phyloP scores from a whole-genome alignment of 2,329 filamentous ascomycete species.

The Daldinia sp. region DNA sequence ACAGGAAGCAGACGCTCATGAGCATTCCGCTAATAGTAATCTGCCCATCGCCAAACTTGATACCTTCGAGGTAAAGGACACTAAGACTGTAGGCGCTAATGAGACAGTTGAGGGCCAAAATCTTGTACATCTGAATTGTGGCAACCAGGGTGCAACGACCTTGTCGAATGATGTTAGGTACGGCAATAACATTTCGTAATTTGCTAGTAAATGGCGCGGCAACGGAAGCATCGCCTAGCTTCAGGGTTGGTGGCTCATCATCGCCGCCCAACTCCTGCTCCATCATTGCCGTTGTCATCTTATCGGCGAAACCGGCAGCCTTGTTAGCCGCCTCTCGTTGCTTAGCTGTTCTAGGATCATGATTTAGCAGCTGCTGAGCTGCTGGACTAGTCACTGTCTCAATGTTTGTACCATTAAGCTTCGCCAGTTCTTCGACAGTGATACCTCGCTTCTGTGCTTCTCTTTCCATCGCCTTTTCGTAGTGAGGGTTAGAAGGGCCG shows the following conservation, averaged over 20 bases:
- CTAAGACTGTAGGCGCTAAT: conserved; percentile 98
- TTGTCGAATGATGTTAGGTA: conserved; percentile 98
- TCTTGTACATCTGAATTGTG: conserved; percentile 99
- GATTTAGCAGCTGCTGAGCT: conserved; percentile 69
- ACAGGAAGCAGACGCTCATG: conserved; percentile 99
- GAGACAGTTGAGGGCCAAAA: conserved; percentile 94
- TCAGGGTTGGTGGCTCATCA: conserved; percentile 92
- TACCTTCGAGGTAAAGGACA: conserved; percentile 95
- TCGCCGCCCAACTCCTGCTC: conserved; percentile 87
- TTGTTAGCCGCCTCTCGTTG: conserved; percentile 76
- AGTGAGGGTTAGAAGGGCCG: conserved; percentile 91
- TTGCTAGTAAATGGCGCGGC: conserved; percentile 98
- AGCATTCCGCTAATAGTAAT: conserved; percentile 99
- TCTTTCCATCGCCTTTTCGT: conserved; percentile 88
- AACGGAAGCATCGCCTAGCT: conserved; percentile 96
- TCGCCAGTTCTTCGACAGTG: conserved; percentile 68
- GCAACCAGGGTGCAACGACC: conserved; percentile 97
- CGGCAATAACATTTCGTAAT: conserved; percentile 93
- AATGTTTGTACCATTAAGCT: conserved; percentile 65
- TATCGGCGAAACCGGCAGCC: conserved; percentile 84
- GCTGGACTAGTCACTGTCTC: conserved; percentile 76
- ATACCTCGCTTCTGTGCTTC: conserved; percentile 85
- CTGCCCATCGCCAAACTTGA: conserved; percentile 98
- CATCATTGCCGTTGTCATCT: conserved; percentile 88
- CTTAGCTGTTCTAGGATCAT: conserved; percentile 67